phyloP scores from a whole-genome alignment of 2,329 filamentous ascomycete species.

The Fusarium cicatricum region DNA sequence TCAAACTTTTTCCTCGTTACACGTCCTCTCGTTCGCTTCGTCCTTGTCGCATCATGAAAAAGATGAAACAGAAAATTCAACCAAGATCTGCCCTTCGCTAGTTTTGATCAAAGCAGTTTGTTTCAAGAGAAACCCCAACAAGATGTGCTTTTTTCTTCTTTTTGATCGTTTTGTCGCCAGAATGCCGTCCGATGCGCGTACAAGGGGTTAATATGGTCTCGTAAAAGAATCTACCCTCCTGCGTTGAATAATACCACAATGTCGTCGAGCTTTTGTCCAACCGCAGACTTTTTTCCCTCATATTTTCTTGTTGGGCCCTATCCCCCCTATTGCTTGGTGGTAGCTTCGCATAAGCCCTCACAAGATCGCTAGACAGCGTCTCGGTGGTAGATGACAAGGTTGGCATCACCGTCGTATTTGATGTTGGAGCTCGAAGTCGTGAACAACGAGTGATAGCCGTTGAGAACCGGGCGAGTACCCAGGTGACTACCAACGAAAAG shows the following conservation, averaged over 20 bases:
- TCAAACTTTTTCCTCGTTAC: constrained; percentile 24
- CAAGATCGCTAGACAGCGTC: not conserved
- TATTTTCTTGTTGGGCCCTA: not conserved
- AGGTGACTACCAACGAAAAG: not conserved
- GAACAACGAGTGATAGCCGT: not conserved
- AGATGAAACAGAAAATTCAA: not conserved
- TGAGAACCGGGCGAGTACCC: not conserved
- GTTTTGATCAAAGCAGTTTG: constrained; percentile 12
- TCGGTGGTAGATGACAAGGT: not conserved
- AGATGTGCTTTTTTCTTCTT: constrained; percentile 23
- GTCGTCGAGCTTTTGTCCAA: constrained; percentile 18
- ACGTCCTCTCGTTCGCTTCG: constrained; percentile 8
- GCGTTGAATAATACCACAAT: constrained; percentile 10
- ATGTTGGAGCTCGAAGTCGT: not conserved
- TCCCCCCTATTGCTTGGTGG: not conserved
- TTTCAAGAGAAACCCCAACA: not conserved
- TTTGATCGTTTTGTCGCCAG: constrained; percentile 31
- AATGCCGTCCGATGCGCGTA: constrained; percentile 12
- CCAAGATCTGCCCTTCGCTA: constrained; percentile 6
- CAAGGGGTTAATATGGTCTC: not conserved
- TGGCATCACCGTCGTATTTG: not conserved
- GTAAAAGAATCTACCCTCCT: constrained; percentile 6
- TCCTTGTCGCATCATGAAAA: not conserved
- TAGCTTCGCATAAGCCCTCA: not conserved
- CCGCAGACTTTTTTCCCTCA: constrained; percentile 5